A percentile compares a stretch with the other conserved stretches of the same genome.
These are phyloP conservation scores for Diaporthe sp. DNA, from an alignment of 2,329 filamentous ascomycete genomes.

Conservation along the genomic window DNA sequence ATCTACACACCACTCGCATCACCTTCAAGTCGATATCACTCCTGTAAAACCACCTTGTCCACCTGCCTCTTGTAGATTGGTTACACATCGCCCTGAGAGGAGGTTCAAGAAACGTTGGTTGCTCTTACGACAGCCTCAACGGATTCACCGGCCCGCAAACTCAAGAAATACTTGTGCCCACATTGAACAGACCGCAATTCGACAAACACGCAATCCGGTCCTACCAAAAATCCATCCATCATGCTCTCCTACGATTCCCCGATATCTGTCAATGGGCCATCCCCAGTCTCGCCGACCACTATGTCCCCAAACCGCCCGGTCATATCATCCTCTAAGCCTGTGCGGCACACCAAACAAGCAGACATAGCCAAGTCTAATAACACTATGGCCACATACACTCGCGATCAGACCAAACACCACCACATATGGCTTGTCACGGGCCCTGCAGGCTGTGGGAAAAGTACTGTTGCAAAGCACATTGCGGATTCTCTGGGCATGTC, in stretches of 20 bases:
- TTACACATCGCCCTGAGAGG: neutral
- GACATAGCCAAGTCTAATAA: slow-evolving; percentile 45
- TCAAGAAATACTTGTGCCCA: neutral
- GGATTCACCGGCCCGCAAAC: neutral
- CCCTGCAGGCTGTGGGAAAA: slow-evolving; percentile 83
- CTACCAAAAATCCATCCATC: slow-evolving; percentile 27
- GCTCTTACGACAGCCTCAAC: neutral
- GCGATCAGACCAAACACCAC: slow-evolving; percentile 54
- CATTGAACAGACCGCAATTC: neutral
- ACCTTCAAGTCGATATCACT: neutral
- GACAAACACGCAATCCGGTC: neutral
- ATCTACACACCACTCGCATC: neutral
- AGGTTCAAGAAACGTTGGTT: neutral
- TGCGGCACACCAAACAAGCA: slow-evolving; percentile 39
- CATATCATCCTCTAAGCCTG: slow-evolving; percentile 43
- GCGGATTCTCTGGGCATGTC: slow-evolving; percentile 71
- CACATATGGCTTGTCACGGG: slow-evolving; percentile 87
- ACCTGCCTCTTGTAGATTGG: neutral
- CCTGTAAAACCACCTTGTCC: neutral
- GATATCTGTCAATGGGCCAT: slow-evolving; percentile 54
- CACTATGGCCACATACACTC: slow-evolving; percentile 41
- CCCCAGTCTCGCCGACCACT: slow-evolving; percentile 41
- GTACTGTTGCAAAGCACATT: slow-evolving; percentile 76
- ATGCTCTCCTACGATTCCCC: slow-evolving; percentile 65
- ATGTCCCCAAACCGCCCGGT: slow-evolving; percentile 41